These are phyloP conservation scores for Helianthus annuus DNA, from an alignment of 129 eudicot species.

Conservation along the genomic window HanXRQr2.0-SUNRISE NC_035436.2:64122723-64123222, in stretches of 20 bases:
- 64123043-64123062: too few relatives aligned
- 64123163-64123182: too few relatives aligned
- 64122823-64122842: slow-evolving; percentile 81
- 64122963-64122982: background rate
- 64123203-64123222: too few relatives aligned
- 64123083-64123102: too few relatives aligned
- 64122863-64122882: slow-evolving; percentile 74
- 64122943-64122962: slow-evolving; percentile 9
- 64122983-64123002: background rate
- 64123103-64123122: too few relatives aligned
- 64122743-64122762: slow-evolving; percentile 79
- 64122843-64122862: slow-evolving; percentile 66
- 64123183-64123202: too few relatives aligned
- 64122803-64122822: slow-evolving; percentile 78
- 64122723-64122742: slow-evolving; percentile 59
- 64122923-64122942: slow-evolving; percentile 3
- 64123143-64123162: too few relatives aligned
- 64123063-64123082: too few relatives aligned
- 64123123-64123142: too few relatives aligned
- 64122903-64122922: background rate
- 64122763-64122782: slow-evolving; percentile 85
- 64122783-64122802: slow-evolving; percentile 83
- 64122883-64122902: slow-evolving; percentile 54
- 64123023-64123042: background rate
- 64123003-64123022: background rate